A percentile compares a stretch with the other conserved stretches of the same genome.
phyloP scores from a whole-genome alignment of 257 asterid genomes.

The Fraxinus pennsylvanica region DNA sequence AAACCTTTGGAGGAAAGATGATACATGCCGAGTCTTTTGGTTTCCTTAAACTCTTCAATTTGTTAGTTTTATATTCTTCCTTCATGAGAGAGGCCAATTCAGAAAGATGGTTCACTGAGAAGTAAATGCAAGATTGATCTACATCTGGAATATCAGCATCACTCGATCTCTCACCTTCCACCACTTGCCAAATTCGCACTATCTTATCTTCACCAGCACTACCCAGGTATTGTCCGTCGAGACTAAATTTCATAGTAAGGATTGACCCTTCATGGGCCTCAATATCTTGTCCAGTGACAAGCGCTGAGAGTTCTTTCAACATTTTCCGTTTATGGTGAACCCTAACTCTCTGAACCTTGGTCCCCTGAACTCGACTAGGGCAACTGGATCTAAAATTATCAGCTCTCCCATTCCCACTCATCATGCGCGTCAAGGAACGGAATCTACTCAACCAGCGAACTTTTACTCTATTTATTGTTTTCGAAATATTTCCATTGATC shows the following conservation, averaged over 20 bases:
- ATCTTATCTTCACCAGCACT: constrained; percentile 86
- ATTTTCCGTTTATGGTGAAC: constrained; percentile 58
- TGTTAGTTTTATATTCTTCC: constrained; percentile 52
- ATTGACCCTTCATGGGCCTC: constrained; percentile 85
- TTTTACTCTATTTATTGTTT: constrained; percentile 40
- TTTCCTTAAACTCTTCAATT: constrained; percentile 41
- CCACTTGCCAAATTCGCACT: constrained; percentile 77
- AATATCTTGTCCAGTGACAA: constrained; percentile 71
- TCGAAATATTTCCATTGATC: constrained; percentile 29
- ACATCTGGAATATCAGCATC: constrained; percentile 57
- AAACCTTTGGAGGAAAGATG: constrained; percentile 74
- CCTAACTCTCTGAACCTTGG: constrained; percentile 52
- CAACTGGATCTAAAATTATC: constrained; percentile 27
- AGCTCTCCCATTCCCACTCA: constrained; percentile 32
- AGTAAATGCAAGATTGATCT: constrained; percentile 84
- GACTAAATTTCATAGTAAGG: constrained; percentile 79
- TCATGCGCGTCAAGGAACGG: constrained; percentile 53
- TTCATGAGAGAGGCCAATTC: constrained; percentile 58
- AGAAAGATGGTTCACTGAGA: constrained; percentile 70
- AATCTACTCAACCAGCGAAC: constrained; percentile 54
- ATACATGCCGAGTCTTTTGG: constrained; percentile 79
- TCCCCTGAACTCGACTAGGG: constrained; percentile 27
- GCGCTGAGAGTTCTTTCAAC: constrained; percentile 78
- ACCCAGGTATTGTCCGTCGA: constrained; percentile 72
- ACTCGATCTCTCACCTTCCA: constrained; percentile 71